Base-by-base conservation (phyloP, 805 yeast genomes). In the Wickerhamomyces hampshirensis region DNA sequence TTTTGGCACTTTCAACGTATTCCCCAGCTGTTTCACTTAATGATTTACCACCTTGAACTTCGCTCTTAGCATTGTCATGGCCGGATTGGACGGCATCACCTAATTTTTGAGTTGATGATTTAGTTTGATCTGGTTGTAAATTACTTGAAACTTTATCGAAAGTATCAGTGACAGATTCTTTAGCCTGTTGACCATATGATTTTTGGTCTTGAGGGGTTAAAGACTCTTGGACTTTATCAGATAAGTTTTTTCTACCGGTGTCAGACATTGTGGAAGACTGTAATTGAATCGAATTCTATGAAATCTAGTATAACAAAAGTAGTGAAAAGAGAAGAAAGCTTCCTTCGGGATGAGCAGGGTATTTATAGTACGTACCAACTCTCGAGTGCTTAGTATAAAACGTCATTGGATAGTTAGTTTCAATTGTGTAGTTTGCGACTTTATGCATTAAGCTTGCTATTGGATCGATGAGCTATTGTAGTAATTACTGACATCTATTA, bases 171-270 rank as follows among this genome's bases (percentile, higher is more conserved):
- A 73, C 76, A 21, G 58, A 40, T 66, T 87, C 95, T 70, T 82
- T 81, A 48, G 79, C 80, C 65, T 82, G 68, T 55, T 84, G 81
- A 35, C 66, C 60, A 54, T 65, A 62, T 26, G 79, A 52, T 68
- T 87, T 87, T 62, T 81, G 73, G 39, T 73, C 62, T 45, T 86
- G 80, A 47, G 95, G 95, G 48, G 73, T 82, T 29, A 81, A 42
- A 29, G 73, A 55, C 69, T 86, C 95, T 36, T 71, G 39, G 50
- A 74, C 65, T 65, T 85, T 84, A 59, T 81, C 82, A 47, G 78
- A 50, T 57, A 86, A 71, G 59, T 74, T 66, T 68, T 87, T 86
- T 81, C 95, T 83, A 54, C 83, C 85, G 43, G 71, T 56, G 65
- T 65, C 71, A 39, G 71, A 65, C 71, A 66, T 66, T 44, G 26